Percentiles rank a stretch among this genome's conserved stretches.
These are phyloP conservation scores for Diaporthe batatas DNA, from an alignment of 2,329 filamentous ascomycete genomes.

Conservation along the genomic window DNA sequence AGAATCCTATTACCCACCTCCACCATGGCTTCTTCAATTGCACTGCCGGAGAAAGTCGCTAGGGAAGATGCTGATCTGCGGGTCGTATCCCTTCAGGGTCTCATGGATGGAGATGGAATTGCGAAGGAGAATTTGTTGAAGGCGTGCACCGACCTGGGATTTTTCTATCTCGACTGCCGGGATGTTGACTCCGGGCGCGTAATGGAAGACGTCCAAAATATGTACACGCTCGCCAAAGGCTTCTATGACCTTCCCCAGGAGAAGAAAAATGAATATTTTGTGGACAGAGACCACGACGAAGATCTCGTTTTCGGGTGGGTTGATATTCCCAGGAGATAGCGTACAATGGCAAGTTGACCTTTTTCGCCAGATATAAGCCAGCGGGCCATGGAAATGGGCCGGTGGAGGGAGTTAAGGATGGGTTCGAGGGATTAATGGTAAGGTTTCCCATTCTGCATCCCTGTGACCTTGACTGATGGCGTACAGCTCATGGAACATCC, in stretches of 20 bases:
- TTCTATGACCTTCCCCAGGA: slow-evolving; percentile 16
- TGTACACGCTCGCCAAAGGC: not conserved
- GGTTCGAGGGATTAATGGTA: slow-evolving; percentile 14
- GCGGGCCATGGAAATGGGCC: slow-evolving; percentile 12
- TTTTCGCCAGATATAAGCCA: not conserved
- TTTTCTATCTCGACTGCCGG: slow-evolving; percentile 28
- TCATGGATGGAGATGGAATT: slow-evolving; percentile 4
- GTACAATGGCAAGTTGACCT: not conserved
- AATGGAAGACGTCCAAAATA: slow-evolving; percentile 12
- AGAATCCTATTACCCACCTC: too few species aligned
- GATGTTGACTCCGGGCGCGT: not conserved
- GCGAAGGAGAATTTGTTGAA: slow-evolving; percentile 2
- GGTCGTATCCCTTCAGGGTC: slow-evolving; percentile 1
- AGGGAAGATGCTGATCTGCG: slow-evolving; percentile 10
- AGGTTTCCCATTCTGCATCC: not conserved
- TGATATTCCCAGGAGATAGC: not conserved
- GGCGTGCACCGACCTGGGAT: slow-evolving; percentile 21
- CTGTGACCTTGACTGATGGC: not conserved
- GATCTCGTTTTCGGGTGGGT: slow-evolving; percentile 18
- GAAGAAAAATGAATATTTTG: not conserved
- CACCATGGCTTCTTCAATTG: not conserved
- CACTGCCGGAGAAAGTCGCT: slow-evolving; percentile 1
- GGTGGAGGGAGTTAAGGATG: slow-evolving; percentile 10
- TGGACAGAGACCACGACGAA: slow-evolving; percentile 23
- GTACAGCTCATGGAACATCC: slow-evolving; percentile 14